phyloP scores from a whole-genome alignment of 2,329 filamentous ascomycete genomes.

The Hymenoscyphus infarciens region DNA sequence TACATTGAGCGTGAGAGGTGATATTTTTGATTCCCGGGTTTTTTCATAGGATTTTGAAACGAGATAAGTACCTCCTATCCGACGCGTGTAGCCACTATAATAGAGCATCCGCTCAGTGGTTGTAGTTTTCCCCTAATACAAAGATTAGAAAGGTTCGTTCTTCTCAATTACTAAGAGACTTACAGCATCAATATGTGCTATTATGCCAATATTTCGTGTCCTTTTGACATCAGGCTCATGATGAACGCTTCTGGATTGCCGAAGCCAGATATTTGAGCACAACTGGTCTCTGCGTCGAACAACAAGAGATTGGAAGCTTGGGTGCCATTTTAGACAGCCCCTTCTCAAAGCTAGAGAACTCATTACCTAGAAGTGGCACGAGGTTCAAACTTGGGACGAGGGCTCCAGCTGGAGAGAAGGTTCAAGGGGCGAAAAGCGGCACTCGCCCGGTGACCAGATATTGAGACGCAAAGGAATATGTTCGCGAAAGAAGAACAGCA shows the following conservation, averaged over 20 bases:
- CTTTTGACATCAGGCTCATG: slow-evolving; percentile 40
- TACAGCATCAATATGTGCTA: slow-evolving; percentile 93
- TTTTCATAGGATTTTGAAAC: neutral
- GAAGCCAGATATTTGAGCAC: slow-evolving; percentile 11
- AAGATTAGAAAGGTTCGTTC: neutral
- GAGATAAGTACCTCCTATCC: slow-evolving; percentile 62
- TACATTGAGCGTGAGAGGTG: neutral
- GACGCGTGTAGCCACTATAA: slow-evolving; percentile 83
- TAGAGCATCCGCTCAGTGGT: slow-evolving; percentile 99
- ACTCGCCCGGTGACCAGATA: neutral
- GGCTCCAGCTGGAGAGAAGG: neutral
- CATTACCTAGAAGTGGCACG: slow-evolving; percentile 28
- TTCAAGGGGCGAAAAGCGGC: neutral
- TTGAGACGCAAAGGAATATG: neutral
- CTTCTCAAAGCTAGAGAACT: slow-evolving; percentile 25
- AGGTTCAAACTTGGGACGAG: neutral
- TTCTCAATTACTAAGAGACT: slow-evolving; percentile 26
- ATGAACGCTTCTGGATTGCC: slow-evolving; percentile 17
- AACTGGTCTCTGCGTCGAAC: slow-evolving; percentile 5
- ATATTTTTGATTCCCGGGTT: neutral
- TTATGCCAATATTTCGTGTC: slow-evolving; percentile 95
- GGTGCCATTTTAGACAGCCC: slow-evolving; percentile 30
- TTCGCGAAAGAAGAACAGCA: neutral
- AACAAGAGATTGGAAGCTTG: slow-evolving; percentile 15
- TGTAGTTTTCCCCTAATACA: slow-evolving; percentile 77